Evolutionary conservation across 129 eudicot genomes (phyloP).

Genomic region (Escallonia herrerae): DNA sequence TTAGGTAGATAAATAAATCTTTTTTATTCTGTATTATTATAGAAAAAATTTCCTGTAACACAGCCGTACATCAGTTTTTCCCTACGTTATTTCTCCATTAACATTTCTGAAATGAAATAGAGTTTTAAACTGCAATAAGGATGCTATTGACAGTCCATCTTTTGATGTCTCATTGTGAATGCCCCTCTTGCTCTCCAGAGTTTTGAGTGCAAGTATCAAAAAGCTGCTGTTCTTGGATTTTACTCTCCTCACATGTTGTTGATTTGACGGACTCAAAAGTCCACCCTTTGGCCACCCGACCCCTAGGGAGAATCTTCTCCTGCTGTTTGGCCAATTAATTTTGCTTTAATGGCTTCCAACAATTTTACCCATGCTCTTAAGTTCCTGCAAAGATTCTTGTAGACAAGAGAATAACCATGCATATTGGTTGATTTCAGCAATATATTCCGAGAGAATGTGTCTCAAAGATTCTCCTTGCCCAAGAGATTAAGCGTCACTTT

Average conservation of each 20-base stretch:
- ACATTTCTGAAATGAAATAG: no score
- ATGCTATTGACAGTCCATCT: background rate
- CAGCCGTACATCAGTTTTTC: no score
- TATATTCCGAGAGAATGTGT: no score
- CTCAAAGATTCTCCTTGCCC: no score
- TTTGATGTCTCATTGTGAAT: background rate
- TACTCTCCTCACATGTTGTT: conserved; percentile 20
- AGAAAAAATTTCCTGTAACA: no score
- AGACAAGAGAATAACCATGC: background rate
- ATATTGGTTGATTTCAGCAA: background rate
- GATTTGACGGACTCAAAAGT: conserved; percentile 30
- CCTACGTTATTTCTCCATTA: no score
- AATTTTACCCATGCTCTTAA: background rate
- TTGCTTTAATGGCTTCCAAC: background rate
- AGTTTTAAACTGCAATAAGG: background rate
- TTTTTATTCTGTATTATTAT: no score
- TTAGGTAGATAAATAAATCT: no score
- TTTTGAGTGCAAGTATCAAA: conserved; percentile 53
- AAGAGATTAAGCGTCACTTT: no score
- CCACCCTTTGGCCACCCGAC: conserved; percentile 13
- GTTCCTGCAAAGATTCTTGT: background rate
- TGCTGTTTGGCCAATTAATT: background rate
- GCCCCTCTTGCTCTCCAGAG: conserved; percentile 13
- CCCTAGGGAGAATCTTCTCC: background rate
- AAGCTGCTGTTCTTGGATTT: conserved; percentile 34